Base-by-base conservation (phyloP, 2,329 filamentous ascomycete genomes). In the Xylaria multiplex region DNA sequence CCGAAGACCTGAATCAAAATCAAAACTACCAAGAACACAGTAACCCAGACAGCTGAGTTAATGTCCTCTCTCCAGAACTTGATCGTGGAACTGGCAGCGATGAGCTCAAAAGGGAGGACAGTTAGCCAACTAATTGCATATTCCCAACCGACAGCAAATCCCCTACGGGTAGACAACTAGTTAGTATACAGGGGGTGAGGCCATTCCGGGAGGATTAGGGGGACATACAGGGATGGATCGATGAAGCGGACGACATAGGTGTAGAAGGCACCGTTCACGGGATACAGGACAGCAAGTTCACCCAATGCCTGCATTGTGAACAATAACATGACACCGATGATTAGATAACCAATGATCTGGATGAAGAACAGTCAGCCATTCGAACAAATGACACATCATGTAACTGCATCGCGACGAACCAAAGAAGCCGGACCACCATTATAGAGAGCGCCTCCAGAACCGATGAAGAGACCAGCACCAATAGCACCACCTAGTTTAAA, bases 391-490 rank as follows among this genome's bases (percentile, higher is more conserved):
- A 24, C 35, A 42, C 24, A 45, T 52, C 13, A 22, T 2, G 24
- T 6, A 24, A 45, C 7, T 22, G 46, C 13, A 43, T 37, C 13
- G 32, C 40, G 42, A 77, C 80, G 37, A 73, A 78, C 74, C 68
- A 83, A 73, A 8, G 80, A 71, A 2, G 77, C 81, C 16, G 89
- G 90, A 30, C 90, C 90, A 73, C 88, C 90, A n/a, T 77, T 80
- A 27, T 83, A 79, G 59, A 91, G 79, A 42, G 88, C 88, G 49
- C 76, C 77, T 55, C 89, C 90, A 2, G 89, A 90, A 54, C 89
- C 86, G 65, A 93, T 88, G 76, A 93, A 93, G 9, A 93, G 83
- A 81, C 91, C 90, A 69, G 81, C 81, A 64, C 81, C 81, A 54
- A 83, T 82, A 14, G 81, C 78, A 73, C 81, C 81, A 59, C 80